Evolutionary conservation across 2,329 filamentous ascomycete species (phyloP), one percentile per base, ranked within the genome.

Genomic region (Aspergillus udagawae): DNA sequence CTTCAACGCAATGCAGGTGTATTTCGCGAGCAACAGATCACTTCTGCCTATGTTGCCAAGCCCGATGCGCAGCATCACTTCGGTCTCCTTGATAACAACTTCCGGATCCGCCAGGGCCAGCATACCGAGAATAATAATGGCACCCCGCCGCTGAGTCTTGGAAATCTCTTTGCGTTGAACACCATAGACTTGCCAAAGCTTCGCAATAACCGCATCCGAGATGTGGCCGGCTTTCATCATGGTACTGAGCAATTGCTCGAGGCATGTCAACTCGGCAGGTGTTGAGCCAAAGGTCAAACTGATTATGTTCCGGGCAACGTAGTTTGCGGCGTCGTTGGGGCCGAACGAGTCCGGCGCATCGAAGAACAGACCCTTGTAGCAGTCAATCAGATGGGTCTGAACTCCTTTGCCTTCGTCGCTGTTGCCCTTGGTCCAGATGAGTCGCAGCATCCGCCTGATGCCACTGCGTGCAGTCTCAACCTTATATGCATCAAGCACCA

Each of bases 341-440:
- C 83, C 91, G 76, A 96, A 97, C 4, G 87, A 87, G 59, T 92
- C 91, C 0, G 94, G 94, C 0, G 95, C 92, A 69, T 96, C 91
- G 67, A 99, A 99, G 76, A 97, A 99, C 0, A 99, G 84, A 21
- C 91, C 87, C 70, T 90, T 94, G 79, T 99, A 99, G 73, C 91
- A 96, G 65, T 99, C 94, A 63, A 99, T 96, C 29, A 99, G 82
- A 74, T 99, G 94, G 2, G 90, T 90, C 72, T 99, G 95, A 2
- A 99, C 92, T 55, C 94, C 94, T 77, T 97, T 99, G 67, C 95
- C 94, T 80, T 99, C 95, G 68, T 99, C 94, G 67, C 92, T 97
- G 76, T 97, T 99, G 65, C 94, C 93, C 77, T 99, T 99, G 62
- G 94, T 99, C 94, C 94, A 99, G 73, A 99, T 99, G 21, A 99